Evolutionary conservation across 257 asterid species (phyloP), one percentile per base, ranked within the genome.

Genomic region (Buddleja alternifolia): DNA sequence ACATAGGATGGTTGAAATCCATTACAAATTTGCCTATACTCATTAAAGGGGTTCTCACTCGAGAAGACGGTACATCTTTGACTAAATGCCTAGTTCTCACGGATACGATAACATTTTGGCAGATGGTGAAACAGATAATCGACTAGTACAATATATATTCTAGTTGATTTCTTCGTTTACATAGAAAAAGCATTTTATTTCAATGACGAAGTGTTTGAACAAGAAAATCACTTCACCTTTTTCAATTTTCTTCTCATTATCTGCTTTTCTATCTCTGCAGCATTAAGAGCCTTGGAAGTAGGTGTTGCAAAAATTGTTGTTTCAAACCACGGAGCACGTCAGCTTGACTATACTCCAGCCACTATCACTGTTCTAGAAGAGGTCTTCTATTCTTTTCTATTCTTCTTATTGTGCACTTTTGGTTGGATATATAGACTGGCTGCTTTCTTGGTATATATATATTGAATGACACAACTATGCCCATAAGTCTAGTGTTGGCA

Each of bases 281-380:
- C 95, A 32, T 59, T 67, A 29, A 79, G 67, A 71, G 89, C 95
- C 8, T 23, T 83, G 74, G 89, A 87, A 75, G 91, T 70, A 59
- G 91, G 89, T 45, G 83, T 79, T 48, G 80, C 80, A 14, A 89
- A 91, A 47, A 75, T 87, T 10, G 44, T 87, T 7, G 84, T 87
- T 41, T 85, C 95, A 16, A 87, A 87, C 63, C 95, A 85, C 69
- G 95, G 95, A 53, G 91, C 79, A 60, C 87, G 91, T 37, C 95
- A 87, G 73, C 74, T 85, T 11, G 91, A 87, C 64, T 70, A 75
- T 63, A 40, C 81, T 63, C 95, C 95, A 4, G 83, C 91, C 63
- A 87, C 84, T 40, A 85, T 87, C 70, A 61, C 76, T 40, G 95
- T 79, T 51, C 79, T 87, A n/a, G 95, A 87, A 78, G 95, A 85